Percentiles rank a stretch among this genome's conserved stretches.
Evolutionary conservation across 148 eudicot genomes (phyloP).

Genomic region (Fagopyrum esculentum): DNA sequence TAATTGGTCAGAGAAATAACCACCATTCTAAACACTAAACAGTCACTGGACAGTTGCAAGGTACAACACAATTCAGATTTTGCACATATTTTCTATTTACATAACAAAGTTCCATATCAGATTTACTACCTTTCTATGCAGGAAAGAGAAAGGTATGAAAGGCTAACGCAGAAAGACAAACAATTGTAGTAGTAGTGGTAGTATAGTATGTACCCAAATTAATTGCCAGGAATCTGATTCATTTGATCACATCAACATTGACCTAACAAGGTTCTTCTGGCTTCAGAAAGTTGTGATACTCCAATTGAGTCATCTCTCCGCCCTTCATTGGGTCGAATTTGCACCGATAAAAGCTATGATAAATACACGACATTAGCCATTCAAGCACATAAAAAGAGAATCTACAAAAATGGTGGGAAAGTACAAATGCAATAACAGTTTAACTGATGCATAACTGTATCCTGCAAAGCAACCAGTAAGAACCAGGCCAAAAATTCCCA

Average conservation of each 20-base stretch:
- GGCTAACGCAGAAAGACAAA: neutral
- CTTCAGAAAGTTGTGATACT: constrained; percentile 78
- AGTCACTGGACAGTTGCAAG: neutral
- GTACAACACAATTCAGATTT: neutral
- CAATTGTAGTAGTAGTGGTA: neutral
- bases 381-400: neutral
- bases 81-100: neutral
- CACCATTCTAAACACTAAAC: neutral
- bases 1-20: neutral
- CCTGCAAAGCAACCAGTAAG: neutral
- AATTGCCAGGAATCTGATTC: neutral
- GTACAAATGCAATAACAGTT: neutral
- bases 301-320: constrained; percentile 90
- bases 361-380: neutral
- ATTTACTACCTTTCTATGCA: neutral
- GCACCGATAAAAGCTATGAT: constrained; percentile 80
- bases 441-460: neutral
- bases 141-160: neutral
- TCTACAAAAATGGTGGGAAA: neutral
- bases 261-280: constrained; percentile 62
- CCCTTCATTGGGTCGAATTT: constrained; percentile 68
- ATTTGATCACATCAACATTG: no score
- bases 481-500: no score
- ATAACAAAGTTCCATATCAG: neutral
- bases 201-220: neutral